These are phyloP conservation scores for Aspergillus indologenus DNA, from an alignment of 495 filamentous ascomycete species.

Conservation along the genomic window DNA sequence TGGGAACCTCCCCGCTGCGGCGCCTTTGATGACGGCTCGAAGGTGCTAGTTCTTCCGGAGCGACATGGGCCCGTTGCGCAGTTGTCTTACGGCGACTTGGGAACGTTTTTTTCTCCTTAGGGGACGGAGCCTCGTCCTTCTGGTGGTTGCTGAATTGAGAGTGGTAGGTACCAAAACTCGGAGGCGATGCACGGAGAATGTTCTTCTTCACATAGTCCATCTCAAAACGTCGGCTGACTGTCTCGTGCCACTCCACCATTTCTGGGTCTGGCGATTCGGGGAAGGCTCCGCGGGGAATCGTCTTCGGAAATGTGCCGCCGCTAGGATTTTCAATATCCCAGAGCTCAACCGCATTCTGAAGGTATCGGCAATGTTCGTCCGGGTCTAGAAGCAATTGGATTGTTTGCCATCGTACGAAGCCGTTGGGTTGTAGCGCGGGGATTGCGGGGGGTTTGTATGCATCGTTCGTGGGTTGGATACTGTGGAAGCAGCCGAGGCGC, in stretches of 20 bases:
- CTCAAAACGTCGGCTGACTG: conserved; percentile 49
- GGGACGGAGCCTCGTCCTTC: conserved; percentile 21
- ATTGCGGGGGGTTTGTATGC: conserved; percentile 72
- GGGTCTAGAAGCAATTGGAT: conserved; percentile 88
- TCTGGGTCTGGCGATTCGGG: conserved; percentile 70
- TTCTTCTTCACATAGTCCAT: conserved; percentile 41
- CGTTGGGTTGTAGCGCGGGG: conserved; percentile 75
- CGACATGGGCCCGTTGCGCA: conserved; percentile 22
- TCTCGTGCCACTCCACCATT: conserved; percentile 81
- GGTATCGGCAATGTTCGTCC: conserved; percentile 77
- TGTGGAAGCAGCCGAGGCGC: conserved; percentile 83
- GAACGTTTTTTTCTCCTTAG: conserved; percentile 31
- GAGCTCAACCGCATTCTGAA: conserved; percentile 74
- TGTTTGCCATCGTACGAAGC: conserved; percentile 91
- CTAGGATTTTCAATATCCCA: conserved; percentile 74
- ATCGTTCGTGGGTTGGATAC: conserved; percentile 64
- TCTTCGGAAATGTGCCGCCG: conserved; percentile 72
- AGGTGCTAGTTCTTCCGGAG: conserved; percentile 21
- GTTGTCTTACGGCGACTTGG: conserved; percentile 14
- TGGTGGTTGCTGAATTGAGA: conserved; percentile 29
- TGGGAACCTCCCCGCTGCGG: conserved; percentile 29
- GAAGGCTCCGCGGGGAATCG: conserved; percentile 73
- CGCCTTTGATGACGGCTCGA: conserved; percentile 18
- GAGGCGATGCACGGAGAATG: conserved; percentile 29
- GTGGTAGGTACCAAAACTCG: conserved; percentile 34